Evolutionary conservation across 176 grass and related monocot species (phyloP).

Genomic region (Microstegium vimineum): DNA sequence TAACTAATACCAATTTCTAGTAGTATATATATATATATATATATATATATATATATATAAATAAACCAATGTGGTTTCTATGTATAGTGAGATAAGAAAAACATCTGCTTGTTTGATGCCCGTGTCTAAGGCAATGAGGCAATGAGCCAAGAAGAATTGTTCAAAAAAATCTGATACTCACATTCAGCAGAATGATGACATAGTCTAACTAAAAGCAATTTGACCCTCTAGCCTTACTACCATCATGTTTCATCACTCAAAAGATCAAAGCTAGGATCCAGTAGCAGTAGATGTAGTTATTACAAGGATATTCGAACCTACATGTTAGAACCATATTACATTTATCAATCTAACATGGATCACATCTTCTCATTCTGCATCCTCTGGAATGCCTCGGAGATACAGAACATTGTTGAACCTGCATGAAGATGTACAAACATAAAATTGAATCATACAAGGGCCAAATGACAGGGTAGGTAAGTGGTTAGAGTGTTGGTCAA

Average conservation of each 20-base stretch:
- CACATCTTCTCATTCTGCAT: conserved; percentile 41
- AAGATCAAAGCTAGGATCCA: background rate
- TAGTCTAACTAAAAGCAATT: background rate
- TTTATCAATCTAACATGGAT: too few relatives aligned
- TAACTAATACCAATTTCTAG: too few relatives aligned
- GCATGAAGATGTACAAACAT: background rate
- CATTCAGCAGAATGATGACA: background rate
- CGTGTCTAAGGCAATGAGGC: too few relatives aligned
- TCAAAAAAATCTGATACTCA: background rate
- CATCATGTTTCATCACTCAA: background rate
- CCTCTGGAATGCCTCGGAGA: conserved; percentile 63
- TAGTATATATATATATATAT: too few relatives aligned
- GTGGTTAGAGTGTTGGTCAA: too few relatives aligned
- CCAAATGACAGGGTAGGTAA: background rate
- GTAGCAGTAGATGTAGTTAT: too few relatives aligned
- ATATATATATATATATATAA: too few relatives aligned
- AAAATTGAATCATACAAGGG: background rate
- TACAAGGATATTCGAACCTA: too few relatives aligned
- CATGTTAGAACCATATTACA: conserved; percentile 2
- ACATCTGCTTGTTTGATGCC: too few relatives aligned
- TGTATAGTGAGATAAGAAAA: too few relatives aligned
- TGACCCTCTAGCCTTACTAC: background rate
- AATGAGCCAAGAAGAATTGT: background rate
- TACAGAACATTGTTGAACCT: conserved; percentile 85
- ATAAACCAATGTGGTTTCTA: too few relatives aligned